Evolutionary conservation across 78 protist genomes (phyloP), one percentile per base, ranked within the genome.

Genomic region (Kipferlia bialata): DNA sequence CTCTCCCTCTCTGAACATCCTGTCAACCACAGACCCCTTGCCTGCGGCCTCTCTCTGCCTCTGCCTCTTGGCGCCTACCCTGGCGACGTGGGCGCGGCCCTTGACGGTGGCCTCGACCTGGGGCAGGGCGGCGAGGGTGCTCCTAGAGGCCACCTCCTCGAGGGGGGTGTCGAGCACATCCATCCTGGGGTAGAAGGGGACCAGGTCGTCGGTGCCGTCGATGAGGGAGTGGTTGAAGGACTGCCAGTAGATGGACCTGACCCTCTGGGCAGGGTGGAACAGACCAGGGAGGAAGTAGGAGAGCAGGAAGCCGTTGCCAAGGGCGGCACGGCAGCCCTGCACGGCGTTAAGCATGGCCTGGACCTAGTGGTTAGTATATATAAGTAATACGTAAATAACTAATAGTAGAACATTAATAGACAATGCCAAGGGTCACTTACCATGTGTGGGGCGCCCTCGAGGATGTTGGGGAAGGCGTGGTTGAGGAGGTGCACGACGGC

Each of bases 361-460:
- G 79, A 97, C n/a, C n/a, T n/a, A n/a, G n/a, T n/a, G n/a, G n/a
- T n/a, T n/a, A n/a, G n/a, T n/a, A n/a, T n/a, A n/a, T n/a, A n/a
- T n/a, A n/a, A n/a, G n/a, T n/a, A n/a, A n/a, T n/a, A n/a, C n/a
- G n/a, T n/a, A n/a, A n/a, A n/a, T n/a, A n/a, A n/a, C n/a, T n/a
- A n/a, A n/a, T n/a, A n/a, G n/a, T n/a, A n/a, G n/a, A n/a, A n/a
- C n/a, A n/a, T n/a, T n/a, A n/a, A n/a, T n/a, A n/a, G n/a, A n/a
- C n/a, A n/a, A n/a, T n/a, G n/a, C n/a, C n/a, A n/a, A n/a, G n/a
- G n/a, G n/a, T n/a, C n/a, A n/a, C n/a, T n/a, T n/a, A n/a, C 87
- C 36, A 94, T 93, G 72, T 95, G 99, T 2, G 98, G 96, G 5
- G 93, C 76, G 28, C 90, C 77, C 78, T 97, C 99, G 72, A 97